phyloP scores from a whole-genome alignment of 768 basidiomycete species.

The Pleurotus platypus region DNA sequence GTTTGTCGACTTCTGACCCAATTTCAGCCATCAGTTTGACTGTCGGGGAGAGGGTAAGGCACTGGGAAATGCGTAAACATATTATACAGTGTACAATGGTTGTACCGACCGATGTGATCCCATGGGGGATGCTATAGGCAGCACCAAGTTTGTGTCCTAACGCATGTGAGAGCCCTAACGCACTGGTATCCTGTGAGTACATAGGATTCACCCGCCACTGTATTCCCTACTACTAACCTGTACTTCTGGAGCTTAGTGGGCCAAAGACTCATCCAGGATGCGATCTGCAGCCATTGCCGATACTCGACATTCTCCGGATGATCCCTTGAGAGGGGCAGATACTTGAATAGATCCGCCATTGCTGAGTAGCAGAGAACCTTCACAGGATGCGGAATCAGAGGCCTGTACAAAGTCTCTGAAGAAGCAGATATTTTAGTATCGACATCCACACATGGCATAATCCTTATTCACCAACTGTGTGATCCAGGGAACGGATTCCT shows the following conservation, averaged over 20 bases:
- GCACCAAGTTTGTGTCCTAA: constrained; percentile 75
- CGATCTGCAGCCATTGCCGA: constrained; percentile 68
- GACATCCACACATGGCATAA: neutral
- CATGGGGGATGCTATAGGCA: constrained; percentile 73
- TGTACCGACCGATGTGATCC: constrained; percentile 70
- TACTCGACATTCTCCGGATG: constrained; percentile 51
- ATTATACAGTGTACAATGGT: constrained; percentile 1
- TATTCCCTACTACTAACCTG: constrained; percentile 29
- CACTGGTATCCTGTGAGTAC: constrained; percentile 26
- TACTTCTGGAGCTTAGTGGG: constrained; percentile 56
- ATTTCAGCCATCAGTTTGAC: constrained; percentile 55
- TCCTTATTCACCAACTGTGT: constrained; percentile 58
- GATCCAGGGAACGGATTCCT: constrained; percentile 76
- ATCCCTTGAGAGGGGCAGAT: constrained; percentile 62
- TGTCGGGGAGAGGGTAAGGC: constrained; percentile 66
- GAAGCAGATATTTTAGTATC: neutral
- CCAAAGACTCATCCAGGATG: constrained; percentile 82
- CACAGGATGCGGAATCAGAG: constrained; percentile 49
- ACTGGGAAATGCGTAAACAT: constrained; percentile 32
- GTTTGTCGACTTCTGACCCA: constrained; percentile 60
- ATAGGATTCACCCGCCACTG: no score
- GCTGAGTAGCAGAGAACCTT: constrained; percentile 66
- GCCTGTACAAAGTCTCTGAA: constrained; percentile 62
- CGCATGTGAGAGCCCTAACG: constrained; percentile 73
- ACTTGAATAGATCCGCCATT: constrained; percentile 69